These are phyloP conservation scores for Tephrocybe sp. DNA, from an alignment of 768 basidiomycete genomes.

Conservation along the genomic window DNA sequence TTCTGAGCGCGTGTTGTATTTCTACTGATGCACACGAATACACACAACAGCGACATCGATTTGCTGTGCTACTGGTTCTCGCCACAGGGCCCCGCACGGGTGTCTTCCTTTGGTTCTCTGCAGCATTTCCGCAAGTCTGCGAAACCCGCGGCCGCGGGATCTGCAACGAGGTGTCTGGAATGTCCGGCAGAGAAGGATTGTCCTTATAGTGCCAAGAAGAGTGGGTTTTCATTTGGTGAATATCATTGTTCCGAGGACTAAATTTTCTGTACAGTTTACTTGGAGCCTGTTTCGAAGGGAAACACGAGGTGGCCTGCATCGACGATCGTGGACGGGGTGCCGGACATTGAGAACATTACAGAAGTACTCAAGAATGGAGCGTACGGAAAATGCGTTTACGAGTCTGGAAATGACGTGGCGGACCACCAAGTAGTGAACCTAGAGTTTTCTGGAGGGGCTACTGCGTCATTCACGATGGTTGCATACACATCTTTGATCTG, in stretches of 20 bases:
- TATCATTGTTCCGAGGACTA: neutral
- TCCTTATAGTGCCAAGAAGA: conserved; percentile 84
- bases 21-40: neutral
- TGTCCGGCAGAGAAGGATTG: conserved; percentile 73
- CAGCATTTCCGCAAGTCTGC: conserved; percentile 73
- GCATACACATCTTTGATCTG: conserved; percentile 80
- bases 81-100: conserved; percentile 58
- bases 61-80: conserved; percentile 76
- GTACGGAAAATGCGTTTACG: conserved; percentile 85
- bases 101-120: conserved; percentile 86
- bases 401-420: conserved; percentile 81
- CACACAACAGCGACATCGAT: conserved; percentile 69
- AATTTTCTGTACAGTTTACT: conserved; percentile 55
- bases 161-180: conserved; percentile 70
- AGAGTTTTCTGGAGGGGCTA: conserved; percentile 78
- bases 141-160: conserved; percentile 69
- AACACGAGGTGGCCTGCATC: conserved; percentile 61
- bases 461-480: conserved; percentile 87
- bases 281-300: conserved; percentile 65
- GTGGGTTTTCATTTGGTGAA: conserved; percentile 34
- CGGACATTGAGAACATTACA: conserved; percentile 85
- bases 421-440: conserved; percentile 92
- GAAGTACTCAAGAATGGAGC: conserved; percentile 66
- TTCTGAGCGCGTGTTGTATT: neutral
- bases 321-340: conserved; percentile 73